Conservation (phyloP, 345 rosid species). For the Stellera chamaejasme region DNA sequence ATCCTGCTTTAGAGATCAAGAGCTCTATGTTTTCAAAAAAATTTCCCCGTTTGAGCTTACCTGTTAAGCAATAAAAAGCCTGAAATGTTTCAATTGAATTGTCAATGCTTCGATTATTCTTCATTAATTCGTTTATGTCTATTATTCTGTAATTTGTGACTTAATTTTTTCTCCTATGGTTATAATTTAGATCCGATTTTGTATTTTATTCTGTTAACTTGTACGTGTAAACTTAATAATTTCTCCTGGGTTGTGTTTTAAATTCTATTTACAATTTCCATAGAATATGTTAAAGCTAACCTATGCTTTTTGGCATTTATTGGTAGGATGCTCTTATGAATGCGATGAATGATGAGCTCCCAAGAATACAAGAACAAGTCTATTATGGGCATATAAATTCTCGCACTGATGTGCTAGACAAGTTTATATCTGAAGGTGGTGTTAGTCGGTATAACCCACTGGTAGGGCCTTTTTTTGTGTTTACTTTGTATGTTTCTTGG, state of each 20-base stretch:
- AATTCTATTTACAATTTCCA: background rate
- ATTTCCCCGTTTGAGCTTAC: no score
- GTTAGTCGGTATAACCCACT: constrained; percentile 90
- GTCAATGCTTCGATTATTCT: no score
- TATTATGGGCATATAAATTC: constrained; percentile 87
- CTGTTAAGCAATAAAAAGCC: no score
- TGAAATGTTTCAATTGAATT: no score
- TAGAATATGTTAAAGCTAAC: background rate
- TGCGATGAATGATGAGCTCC: constrained; percentile 95
- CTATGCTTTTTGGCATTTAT: constrained; percentile 15
- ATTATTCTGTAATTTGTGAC: no score
- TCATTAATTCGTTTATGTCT: no score
- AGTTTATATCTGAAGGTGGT: constrained; percentile 76
- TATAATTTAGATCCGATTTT: no score
- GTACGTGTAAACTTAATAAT: no score
- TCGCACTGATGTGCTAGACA: constrained; percentile 78
- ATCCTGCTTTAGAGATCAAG: no score
- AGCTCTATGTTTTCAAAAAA: no score
- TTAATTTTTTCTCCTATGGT: no score
- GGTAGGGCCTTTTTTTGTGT: constrained; percentile 35
- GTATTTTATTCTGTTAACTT: no score
- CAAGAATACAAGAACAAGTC: constrained; percentile 94
- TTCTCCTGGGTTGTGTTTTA: background rate
- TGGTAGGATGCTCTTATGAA: constrained; percentile 74
- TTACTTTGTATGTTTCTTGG: constrained; percentile 10